Evolutionary conservation across 371 early-diverging fungal genomes (phyloP).

Genomic region (Mucor circinelloides): DNA sequence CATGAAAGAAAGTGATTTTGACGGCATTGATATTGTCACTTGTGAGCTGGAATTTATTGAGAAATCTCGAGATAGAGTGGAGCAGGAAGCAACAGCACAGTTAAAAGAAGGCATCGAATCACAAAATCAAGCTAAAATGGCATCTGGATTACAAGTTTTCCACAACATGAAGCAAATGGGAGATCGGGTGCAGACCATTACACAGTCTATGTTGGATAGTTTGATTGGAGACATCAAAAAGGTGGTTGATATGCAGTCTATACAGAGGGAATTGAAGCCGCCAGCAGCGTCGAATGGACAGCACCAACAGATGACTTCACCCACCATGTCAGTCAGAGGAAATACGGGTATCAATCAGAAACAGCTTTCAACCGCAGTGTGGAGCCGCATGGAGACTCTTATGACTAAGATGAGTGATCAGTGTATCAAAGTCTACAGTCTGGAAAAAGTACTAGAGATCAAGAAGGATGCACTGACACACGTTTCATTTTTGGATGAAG

Average conservation of each 20-base stretch:
- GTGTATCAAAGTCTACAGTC: slow-evolving; percentile 70
- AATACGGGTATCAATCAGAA: slow-evolving; percentile 46
- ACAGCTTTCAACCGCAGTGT: slow-evolving; percentile 60
- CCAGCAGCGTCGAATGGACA: slow-evolving; percentile 27
- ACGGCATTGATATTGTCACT: slow-evolving; percentile 68
- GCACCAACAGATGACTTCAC: slow-evolving; percentile 8
- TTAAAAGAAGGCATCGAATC: slow-evolving; percentile 61
- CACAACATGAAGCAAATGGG: slow-evolving; percentile 68
- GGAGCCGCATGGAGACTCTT: slow-evolving; percentile 74
- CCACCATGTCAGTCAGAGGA: slow-evolving; percentile 42
- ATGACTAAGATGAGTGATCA: slow-evolving; percentile 73
- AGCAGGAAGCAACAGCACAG: slow-evolving; percentile 57
- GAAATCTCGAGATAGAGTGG: slow-evolving; percentile 44
- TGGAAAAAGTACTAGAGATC: slow-evolving; percentile 72
- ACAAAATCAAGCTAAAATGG: slow-evolving; percentile 74
- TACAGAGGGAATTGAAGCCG: slow-evolving; percentile 65
- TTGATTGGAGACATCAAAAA: slow-evolving; percentile 59
- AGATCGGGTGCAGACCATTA: slow-evolving; percentile 46
- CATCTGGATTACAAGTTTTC: slow-evolving; percentile 77
- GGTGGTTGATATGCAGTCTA: slow-evolving; percentile 63
- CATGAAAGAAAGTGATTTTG: slow-evolving; percentile 63
- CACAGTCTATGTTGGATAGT: slow-evolving; percentile 49
- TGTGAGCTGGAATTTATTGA: slow-evolving; percentile 52
- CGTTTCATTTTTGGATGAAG: slow-evolving; percentile 64
- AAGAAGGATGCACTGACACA: slow-evolving; percentile 74